Percentiles rank a stretch among this genome's conserved stretches.
These are phyloP conservation scores for Misopates orontium DNA, from an alignment of 257 asterid species.

Conservation along the genomic window DNA sequence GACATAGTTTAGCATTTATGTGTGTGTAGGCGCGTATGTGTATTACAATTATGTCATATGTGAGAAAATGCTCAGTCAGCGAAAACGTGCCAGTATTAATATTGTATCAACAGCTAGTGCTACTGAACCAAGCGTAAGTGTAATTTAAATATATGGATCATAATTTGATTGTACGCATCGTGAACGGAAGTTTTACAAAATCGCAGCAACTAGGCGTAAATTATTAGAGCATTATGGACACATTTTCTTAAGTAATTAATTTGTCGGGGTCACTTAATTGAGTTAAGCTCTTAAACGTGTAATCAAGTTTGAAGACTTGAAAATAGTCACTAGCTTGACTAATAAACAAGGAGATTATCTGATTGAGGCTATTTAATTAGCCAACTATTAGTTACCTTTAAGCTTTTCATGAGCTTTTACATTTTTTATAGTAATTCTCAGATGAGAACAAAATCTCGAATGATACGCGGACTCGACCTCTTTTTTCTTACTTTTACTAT, in stretches of 20 bases:
- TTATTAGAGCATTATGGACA: conserved; percentile 14
- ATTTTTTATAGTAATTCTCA: no score
- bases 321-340: background rate
- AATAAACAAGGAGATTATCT: background rate
- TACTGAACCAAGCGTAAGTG: conserved; percentile 9
- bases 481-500: no score
- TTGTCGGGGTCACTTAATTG: background rate
- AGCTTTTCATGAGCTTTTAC: no score
- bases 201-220: background rate
- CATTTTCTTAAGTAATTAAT: background rate
- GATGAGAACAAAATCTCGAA: no score
- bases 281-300: conserved; percentile 11
- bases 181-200: background rate
- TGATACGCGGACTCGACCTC: no score
- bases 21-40: background rate
- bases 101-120: conserved; percentile 7
- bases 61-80: background rate
- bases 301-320: conserved; percentile 5
- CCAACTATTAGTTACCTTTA: no score
- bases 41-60: no score
- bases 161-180: background rate
- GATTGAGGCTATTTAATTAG: background rate
- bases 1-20: background rate
- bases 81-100: conserved; percentile 18
- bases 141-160: background rate